Conservation (phyloP, 805 yeast genomes). For the Zygotorulaspora sp. region DNA sequence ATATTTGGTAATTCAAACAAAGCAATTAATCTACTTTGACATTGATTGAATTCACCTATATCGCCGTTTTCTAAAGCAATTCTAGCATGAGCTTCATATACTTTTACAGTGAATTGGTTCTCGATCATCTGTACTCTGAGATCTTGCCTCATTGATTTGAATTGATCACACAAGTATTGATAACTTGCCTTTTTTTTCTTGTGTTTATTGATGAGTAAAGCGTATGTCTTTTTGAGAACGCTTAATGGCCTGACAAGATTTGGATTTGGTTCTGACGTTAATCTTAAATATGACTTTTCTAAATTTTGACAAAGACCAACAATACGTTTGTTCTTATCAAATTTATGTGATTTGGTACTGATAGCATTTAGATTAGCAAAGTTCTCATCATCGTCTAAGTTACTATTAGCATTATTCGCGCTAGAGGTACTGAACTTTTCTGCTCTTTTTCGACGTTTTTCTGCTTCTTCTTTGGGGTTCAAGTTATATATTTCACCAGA, state of each 20-base stretch:
- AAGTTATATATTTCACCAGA: slow-evolving; percentile 3
- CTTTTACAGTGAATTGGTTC: slow-evolving; percentile 67
- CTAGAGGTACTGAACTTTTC: slow-evolving; percentile 31
- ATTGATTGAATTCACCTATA: slow-evolving; percentile 92
- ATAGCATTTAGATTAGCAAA: slow-evolving; percentile 29
- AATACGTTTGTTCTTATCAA: slow-evolving; percentile 37
- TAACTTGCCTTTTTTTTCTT: slow-evolving; percentile 50
- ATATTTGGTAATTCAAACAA: slow-evolving; percentile 48
- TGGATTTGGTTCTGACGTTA: slow-evolving; percentile 92
- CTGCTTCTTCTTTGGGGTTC: slow-evolving; percentile 19
- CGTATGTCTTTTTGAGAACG: slow-evolving; percentile 55
- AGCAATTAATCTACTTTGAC: slow-evolving; percentile 73
- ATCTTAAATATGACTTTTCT: slow-evolving; percentile 75
- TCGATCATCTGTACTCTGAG: slow-evolving; percentile 85
- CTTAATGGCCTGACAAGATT: slow-evolving; percentile 68
- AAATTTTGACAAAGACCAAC: slow-evolving; percentile 62
- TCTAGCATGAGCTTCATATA: slow-evolving; percentile 82
- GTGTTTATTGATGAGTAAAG: slow-evolving; percentile 50
- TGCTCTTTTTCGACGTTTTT: slow-evolving; percentile 35
- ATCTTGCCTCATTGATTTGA: slow-evolving; percentile 90
- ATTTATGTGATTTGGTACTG: slow-evolving; percentile 30
- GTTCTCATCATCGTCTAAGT: slow-evolving; percentile 21
- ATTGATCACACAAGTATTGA: slow-evolving; percentile 78
- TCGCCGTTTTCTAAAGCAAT: slow-evolving; percentile 81
- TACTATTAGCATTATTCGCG: slow-evolving; percentile 7